Evolutionary conservation across 2,329 filamentous ascomycete species (phyloP).

Genomic region (Colletotrichum musicola): DNA sequence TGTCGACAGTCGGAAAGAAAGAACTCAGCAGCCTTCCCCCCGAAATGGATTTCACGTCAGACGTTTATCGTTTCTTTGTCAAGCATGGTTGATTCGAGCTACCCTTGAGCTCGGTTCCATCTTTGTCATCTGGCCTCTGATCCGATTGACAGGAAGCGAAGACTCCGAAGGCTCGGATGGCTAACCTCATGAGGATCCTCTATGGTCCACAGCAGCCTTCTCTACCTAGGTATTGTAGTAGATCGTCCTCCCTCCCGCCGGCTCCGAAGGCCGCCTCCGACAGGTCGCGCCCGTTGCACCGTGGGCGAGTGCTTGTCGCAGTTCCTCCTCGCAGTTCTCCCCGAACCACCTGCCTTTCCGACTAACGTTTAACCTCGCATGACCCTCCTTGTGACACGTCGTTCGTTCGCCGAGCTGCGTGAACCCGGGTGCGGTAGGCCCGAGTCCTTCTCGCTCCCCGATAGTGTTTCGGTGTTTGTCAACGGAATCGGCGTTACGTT

Average conservation of each 20-base stretch:
- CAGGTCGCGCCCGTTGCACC: neutral
- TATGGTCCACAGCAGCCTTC: neutral
- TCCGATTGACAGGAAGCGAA: constrained; percentile 20
- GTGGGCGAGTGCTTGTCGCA: neutral
- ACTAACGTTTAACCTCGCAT: constrained; percentile 31
- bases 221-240: constrained; percentile 3
- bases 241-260: constrained; percentile 11
- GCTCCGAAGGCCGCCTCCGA: constrained; percentile 19
- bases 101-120: constrained; percentile 9
- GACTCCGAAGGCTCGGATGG: constrained; percentile 34
- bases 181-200: constrained; percentile 22
- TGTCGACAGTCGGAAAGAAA: neutral
- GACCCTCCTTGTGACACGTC: constrained; percentile 16
- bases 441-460: constrained; percentile 22
- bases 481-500: constrained; percentile 15
- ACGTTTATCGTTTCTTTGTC: constrained; percentile 31
- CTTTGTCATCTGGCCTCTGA: constrained; percentile 22
- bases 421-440: constrained; percentile 21
- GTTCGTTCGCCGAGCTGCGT: constrained; percentile 29
- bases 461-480: constrained; percentile 30
- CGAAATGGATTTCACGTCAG: constrained; percentile 8
- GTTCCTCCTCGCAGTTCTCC: neutral
- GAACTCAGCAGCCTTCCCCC: neutral
- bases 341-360: neutral
- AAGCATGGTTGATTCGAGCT: constrained; percentile 25